Evolutionary conservation across 2,329 filamentous ascomycete genomes (phyloP), one percentile per base, ranked within the genome.

Genomic region (Paecilomyces sp.): DNA sequence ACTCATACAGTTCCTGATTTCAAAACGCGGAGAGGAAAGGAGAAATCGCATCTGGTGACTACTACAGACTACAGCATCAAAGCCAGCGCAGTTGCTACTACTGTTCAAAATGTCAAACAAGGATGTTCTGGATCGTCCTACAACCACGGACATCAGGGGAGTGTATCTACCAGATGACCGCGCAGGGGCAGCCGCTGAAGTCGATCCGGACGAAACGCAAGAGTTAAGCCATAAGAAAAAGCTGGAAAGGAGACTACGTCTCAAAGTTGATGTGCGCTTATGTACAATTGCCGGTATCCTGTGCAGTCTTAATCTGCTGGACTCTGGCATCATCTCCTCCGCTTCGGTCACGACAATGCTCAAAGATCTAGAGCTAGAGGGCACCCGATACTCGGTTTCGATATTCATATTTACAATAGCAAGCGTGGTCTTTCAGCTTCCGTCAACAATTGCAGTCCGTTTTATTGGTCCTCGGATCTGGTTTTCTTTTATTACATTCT

Each of bases 401-500:
- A 90, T 91, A 60, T 88, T 90, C 75, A 88, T 90, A 69, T 89
- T 90, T 72, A 89, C 87, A 9, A 81, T 90, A 58, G 80, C 86
- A 4, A 85, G 82, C 66, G 86, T 90, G 50, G 80, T 81, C 9
- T 89, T 88, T 67, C 87, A 90, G 69, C 75, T 90, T 7, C 88
- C 88, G 0, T 85, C 85, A 1, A 90, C 87, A 0, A 80, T 90
- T 53, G 83, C 85, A 1, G 85, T 89, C 30, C 80, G 88, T 54
- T 80, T 83, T 1, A 78, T 88, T 55, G 87, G 88, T 0, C 88
- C 88, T 0, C 79, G 87, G 13, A 68, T 82, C 56, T 87, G 84
- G 81, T 88, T 89, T 67, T 74, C 82, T 0, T 68, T 78, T 53
- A 86, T 83, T 61, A 88, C 86, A 1, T 74, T 85, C 58, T 74